Base-by-base conservation (phyloP, 2,329 filamentous ascomycete species). In the Cladosporium austrohemisphaericum region DNA sequence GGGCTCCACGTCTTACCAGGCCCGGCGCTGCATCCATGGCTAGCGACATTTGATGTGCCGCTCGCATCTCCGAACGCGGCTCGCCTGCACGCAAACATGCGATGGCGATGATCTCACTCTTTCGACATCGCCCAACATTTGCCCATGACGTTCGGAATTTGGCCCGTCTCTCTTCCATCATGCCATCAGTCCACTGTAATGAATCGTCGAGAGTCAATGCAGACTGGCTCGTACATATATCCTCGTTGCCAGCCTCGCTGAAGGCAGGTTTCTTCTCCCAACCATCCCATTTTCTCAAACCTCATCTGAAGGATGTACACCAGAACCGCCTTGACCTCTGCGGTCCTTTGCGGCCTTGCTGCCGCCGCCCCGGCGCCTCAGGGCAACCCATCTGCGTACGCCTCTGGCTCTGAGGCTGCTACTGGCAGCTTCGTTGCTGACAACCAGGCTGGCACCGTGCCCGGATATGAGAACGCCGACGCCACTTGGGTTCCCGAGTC, bases 391-490 rank as follows among this genome's bases (percentile, higher is more conserved):
- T 45, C 52, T 36, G 37, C 38, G 25, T 51, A 53, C 22, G 46
- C 36, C 11, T 18, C 33, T 16, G 40, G 29, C 26, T 28, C 46
- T 41, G 40, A 51, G 22, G 20, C 32, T 5, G 40, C 26, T 23
- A 38, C 29, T 33, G 26, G 29, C 33, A 18, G 38, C 11, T 13
- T 33, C 18, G 55, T 44, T 14, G 60, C 59, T 26, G 55, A 51
- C 14, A 53, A 62, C 41, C 58, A 64, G 52, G 40, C 18, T 37
- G 60, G 58, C 49, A 56, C 58, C 31, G 56, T 66, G 5, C 45
- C 71, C 49, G 73, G 73, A 32, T 76, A 76, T 63, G 66, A 62
- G 16, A 62, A 71, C 53, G 73, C 67, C 7, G 68, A 73, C 60
- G 71, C 70, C 28, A 67, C 70, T 18, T 72, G 70, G 60, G 65